Evolutionary conservation across 805 yeast genomes (phyloP).

Genomic region (Ogataea kodamae): DNA sequence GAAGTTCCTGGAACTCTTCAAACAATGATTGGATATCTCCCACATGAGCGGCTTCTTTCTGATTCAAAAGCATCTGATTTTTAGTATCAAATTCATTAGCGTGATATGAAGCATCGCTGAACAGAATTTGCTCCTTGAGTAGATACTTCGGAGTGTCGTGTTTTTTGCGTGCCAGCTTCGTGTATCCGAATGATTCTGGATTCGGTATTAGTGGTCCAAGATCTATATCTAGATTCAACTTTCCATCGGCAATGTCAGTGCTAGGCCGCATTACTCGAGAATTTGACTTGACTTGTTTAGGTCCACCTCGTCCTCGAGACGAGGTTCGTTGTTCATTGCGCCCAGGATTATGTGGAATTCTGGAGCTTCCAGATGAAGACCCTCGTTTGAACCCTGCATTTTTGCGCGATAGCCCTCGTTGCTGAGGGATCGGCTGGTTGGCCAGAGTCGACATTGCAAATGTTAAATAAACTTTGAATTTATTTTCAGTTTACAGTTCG

Average conservation of each 20-base stretch:
- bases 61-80: slow-evolving; percentile 63
- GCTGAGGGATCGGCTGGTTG: slow-evolving; percentile 8
- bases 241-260: background rate
- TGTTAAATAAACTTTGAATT: slow-evolving; percentile 3
- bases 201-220: slow-evolving; percentile 29
- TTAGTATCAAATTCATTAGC: slow-evolving; percentile 64
- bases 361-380: slow-evolving; percentile 1
- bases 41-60: slow-evolving; percentile 41
- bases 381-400: slow-evolving; percentile 2
- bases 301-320: slow-evolving; percentile 7
- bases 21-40: slow-evolving; percentile 68
- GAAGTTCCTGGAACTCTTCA: slow-evolving; percentile 68
- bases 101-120: slow-evolving; percentile 33
- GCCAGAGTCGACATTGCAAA: slow-evolving; percentile 11
- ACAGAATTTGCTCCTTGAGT: slow-evolving; percentile 31
- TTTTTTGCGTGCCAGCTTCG: slow-evolving; percentile 18
- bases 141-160: slow-evolving; percentile 30
- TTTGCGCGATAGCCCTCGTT: slow-evolving; percentile 3
- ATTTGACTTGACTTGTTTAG: slow-evolving; percentile 3
- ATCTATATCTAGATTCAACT: slow-evolving; percentile 10
- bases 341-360: slow-evolving; percentile 6
- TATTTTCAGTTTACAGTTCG: slow-evolving; percentile 1
- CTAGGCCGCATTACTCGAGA: slow-evolving; percentile 7
- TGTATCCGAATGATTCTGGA: slow-evolving; percentile 31
- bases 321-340: slow-evolving; percentile 3